These are phyloP conservation scores for Excoecaria cochinchinensis DNA, from an alignment of 345 rosid genomes.

Conservation along the genomic window DNA sequence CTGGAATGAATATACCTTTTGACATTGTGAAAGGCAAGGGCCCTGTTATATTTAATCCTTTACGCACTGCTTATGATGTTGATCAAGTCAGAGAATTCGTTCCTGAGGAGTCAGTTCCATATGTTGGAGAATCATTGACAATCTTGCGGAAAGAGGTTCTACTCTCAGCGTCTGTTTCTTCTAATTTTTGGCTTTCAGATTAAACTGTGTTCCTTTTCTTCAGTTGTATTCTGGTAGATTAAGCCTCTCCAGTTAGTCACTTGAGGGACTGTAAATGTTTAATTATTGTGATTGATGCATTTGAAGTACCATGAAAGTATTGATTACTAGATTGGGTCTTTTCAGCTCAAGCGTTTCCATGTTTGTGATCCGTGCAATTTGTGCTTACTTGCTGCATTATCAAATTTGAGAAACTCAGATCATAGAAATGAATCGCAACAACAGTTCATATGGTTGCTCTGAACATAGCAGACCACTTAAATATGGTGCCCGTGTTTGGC, in stretches of 20 bases:
- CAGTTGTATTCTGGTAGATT: conserved; percentile 2
- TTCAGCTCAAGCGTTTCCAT: not conserved
- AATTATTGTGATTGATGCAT: not conserved
- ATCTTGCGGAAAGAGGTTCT: conserved; percentile 80
- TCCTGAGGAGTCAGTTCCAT: conserved; percentile 87
- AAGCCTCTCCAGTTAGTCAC: not conserved
- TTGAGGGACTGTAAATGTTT: not conserved
- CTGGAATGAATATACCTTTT: conserved; percentile 99
- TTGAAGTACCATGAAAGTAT: not conserved
- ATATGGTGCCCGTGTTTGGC: not conserved
- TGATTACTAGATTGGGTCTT: not conserved
- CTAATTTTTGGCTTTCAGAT: conserved; percentile 5
- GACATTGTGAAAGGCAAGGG: conserved; percentile 97
- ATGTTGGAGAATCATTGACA: conserved; percentile 91
- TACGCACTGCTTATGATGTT: conserved; percentile 67
- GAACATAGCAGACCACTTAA: not conserved
- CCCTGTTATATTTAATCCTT: conserved; percentile 80
- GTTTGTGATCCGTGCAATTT: not conserved
- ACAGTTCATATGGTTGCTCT: not conserved
- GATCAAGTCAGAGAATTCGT: conserved; percentile 75
- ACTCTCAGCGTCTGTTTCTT: not conserved
- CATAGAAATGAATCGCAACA: not conserved
- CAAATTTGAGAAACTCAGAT: not conserved
- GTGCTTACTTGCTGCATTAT: not conserved
- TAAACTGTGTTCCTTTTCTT: conserved; percentile 4